Base-by-base conservation (phyloP, 257 asterid genomes). In the Capsicum rhomboideum region DNA sequence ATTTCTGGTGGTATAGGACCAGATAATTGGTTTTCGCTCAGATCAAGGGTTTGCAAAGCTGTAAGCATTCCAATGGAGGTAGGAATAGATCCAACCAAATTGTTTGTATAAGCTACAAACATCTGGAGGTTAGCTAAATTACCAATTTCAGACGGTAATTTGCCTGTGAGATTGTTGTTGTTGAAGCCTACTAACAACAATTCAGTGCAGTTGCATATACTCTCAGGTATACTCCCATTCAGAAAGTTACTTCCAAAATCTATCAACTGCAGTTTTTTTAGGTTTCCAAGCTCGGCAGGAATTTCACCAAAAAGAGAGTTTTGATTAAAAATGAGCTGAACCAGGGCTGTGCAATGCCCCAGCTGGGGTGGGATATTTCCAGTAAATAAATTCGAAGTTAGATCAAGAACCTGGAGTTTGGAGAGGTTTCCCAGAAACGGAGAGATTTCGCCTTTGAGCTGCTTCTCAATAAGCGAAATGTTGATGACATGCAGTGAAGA, bases 341-440 rank as follows among this genome's bases (percentile, higher is more conserved):
- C 61, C 52, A 95, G 94, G 42, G 86, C 61, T 6, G 93, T 72
- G 86, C 92, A 90, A 9, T 83, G 67, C 0, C 89, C 92, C 59
- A 93, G 80, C 83, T 91, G 92, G 21, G 92, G 80, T n/a, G 99
- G 95, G 8, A 94, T 92, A 4, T 61, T 80, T 42, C 94, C 97
- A 7, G 93, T 75, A 91, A 95, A 90, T 6, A 92, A 90, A 92
- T 95, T 95, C 10, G 82, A 86, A 80, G 97, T 72, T 20, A 95
- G 88, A 82, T 95, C 99, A 82, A 95, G 93, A 86, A 93, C 89
- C 92, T 91, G 94, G 91, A 94, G 95, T 23, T 72, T 26, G 31
- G 98, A 89, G 81, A 94, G 94, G 88, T 93, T 94, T 46, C 92
- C 97, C 2, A 94, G 72, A 82, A 82, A 89, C 0, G 95, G 94